Conservation (phyloP, 345 rosid species). For the Raphanus sativus region DNA sequence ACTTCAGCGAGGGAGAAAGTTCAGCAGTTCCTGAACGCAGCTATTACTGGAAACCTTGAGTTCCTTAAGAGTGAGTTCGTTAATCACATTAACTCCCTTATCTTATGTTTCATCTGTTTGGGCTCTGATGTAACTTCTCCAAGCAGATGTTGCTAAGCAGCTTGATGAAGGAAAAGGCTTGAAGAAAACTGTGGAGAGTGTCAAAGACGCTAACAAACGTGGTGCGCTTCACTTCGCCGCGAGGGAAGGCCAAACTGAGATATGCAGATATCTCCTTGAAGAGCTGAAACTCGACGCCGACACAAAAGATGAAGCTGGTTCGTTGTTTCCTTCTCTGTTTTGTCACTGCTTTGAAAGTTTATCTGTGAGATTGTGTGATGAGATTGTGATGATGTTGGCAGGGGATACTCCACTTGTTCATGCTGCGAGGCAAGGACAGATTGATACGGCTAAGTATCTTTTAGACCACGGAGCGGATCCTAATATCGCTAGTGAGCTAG, state of each 20-base stretch:
- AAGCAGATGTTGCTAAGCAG: constrained; percentile 61
- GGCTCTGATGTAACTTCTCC: constrained; percentile 8
- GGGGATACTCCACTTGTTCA: constrained; percentile 94
- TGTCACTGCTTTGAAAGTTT: too few species aligned
- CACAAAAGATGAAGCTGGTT: constrained; percentile 77
- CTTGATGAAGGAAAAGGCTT: constrained; percentile 81
- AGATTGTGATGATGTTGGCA: too few species aligned
- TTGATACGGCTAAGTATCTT: constrained; percentile 69
- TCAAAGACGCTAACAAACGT: constrained; percentile 87
- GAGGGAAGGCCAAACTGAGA: constrained; percentile 78
- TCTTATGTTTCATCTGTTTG: not conserved
- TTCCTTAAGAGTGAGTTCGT: constrained; percentile 74
- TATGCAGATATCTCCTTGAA: constrained; percentile 79
- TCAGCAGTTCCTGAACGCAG: constrained; percentile 67
- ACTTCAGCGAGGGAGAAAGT: constrained; percentile 71
- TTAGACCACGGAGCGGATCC: constrained; percentile 78
- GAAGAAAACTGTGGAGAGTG: constrained; percentile 61
- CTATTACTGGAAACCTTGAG: constrained; percentile 70
- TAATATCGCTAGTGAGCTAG: constrained; percentile 69
- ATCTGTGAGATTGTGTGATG: too few species aligned
- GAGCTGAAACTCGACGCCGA: constrained; percentile 69
- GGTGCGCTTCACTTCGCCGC: constrained; percentile 97
- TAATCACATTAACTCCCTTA: not conserved
- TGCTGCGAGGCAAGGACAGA: constrained; percentile 92
- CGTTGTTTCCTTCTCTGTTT: too few species aligned